These are phyloP conservation scores for Metarhizium guizhouense DNA, from an alignment of 2,329 filamentous ascomycete genomes.

Conservation along the genomic window DNA sequence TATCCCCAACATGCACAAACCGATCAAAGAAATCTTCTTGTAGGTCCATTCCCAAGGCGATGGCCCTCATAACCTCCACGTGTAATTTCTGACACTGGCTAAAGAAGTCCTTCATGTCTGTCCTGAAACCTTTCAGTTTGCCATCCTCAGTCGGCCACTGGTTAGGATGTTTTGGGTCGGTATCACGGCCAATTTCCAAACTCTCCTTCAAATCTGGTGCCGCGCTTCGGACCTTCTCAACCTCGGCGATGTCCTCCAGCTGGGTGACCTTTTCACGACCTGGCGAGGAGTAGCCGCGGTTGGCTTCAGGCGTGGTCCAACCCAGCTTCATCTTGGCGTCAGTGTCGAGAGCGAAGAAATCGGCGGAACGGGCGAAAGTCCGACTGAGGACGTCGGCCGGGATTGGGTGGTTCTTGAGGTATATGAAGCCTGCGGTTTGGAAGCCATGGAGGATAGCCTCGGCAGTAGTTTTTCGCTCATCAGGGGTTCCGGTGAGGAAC, in stretches of 20 bases:
- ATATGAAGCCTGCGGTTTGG: constrained; percentile 81
- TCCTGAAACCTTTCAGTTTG: constrained; percentile 50
- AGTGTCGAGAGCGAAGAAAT: constrained; percentile 59
- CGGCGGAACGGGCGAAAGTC: constrained; percentile 58
- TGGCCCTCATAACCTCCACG: constrained; percentile 70
- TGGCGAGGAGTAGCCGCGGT: constrained; percentile 62
- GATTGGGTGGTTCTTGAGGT: constrained; percentile 74
- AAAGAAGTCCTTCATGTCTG: constrained; percentile 68
- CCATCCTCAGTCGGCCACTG: constrained; percentile 56
- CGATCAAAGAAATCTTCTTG: constrained; percentile 65
- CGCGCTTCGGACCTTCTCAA: constrained; percentile 47
- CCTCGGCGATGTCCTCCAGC: constrained; percentile 42
- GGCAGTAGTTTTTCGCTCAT: constrained; percentile 56
- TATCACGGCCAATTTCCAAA: constrained; percentile 55
- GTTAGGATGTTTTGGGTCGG: constrained; percentile 56
- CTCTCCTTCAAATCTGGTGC: constrained; percentile 59
- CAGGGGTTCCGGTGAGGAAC: constrained; percentile 55
- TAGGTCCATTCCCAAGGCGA: constrained; percentile 72
- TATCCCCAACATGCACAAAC: constrained; percentile 62
- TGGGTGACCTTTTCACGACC: constrained; percentile 64
- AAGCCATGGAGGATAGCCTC: constrained; percentile 69
- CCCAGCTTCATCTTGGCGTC: constrained; percentile 55
- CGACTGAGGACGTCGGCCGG: constrained; percentile 45
- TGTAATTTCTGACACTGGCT: constrained; percentile 67
- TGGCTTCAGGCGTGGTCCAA: constrained; percentile 65